A percentile compares a stretch with the other conserved stretches of the same genome.
phyloP scores from a whole-genome alignment of 2,329 filamentous ascomycete genomes.

The Dactylellina cionopaga region DNA sequence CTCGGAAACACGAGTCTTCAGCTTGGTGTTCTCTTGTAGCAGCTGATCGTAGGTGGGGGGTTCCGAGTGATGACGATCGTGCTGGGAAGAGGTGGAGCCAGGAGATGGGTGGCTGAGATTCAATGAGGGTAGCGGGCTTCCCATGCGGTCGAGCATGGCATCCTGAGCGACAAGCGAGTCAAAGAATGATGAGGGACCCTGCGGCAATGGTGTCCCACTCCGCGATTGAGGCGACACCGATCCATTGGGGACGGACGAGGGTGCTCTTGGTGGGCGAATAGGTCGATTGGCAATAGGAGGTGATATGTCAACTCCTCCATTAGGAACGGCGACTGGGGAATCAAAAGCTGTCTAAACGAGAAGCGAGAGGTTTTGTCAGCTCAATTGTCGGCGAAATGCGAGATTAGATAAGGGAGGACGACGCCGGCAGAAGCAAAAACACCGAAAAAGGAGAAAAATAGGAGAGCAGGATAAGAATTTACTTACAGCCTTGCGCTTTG shows the following conservation, averaged over 20 bases:
- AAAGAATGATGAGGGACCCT: slow-evolving; percentile 55
- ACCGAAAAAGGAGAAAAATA: slow-evolving; percentile 17
- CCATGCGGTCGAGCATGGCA: slow-evolving; percentile 58
- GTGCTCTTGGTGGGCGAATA: slow-evolving; percentile 61
- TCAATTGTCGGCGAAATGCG: slow-evolving; percentile 51
- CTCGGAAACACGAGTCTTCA: slow-evolving; percentile 96
- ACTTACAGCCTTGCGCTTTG: slow-evolving; percentile 74
- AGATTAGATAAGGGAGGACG: slow-evolving; percentile 39
- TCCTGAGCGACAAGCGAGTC: slow-evolving; percentile 56
- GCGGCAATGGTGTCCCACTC: slow-evolving; percentile 56
- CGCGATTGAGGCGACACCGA: slow-evolving; percentile 57
- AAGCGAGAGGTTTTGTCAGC: slow-evolving; percentile 37
- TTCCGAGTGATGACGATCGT: slow-evolving; percentile 67
- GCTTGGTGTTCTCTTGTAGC: slow-evolving; percentile 78
- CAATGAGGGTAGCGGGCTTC: slow-evolving; percentile 65
- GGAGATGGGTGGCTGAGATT: slow-evolving; percentile 70
- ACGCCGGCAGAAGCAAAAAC: slow-evolving; percentile 30
- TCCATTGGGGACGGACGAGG: slow-evolving; percentile 54
- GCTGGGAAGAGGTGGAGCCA: slow-evolving; percentile 67
- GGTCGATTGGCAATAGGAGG: slow-evolving; percentile 42
- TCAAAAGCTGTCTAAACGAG: slow-evolving; percentile 60
- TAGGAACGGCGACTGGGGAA: slow-evolving; percentile 55
- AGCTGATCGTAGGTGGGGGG: slow-evolving; percentile 73
- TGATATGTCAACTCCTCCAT: slow-evolving; percentile 65
- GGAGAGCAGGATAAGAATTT: no score